Conservation (phyloP, 176 grass and related monocot species). For the Cenchrus americanus region DNA sequence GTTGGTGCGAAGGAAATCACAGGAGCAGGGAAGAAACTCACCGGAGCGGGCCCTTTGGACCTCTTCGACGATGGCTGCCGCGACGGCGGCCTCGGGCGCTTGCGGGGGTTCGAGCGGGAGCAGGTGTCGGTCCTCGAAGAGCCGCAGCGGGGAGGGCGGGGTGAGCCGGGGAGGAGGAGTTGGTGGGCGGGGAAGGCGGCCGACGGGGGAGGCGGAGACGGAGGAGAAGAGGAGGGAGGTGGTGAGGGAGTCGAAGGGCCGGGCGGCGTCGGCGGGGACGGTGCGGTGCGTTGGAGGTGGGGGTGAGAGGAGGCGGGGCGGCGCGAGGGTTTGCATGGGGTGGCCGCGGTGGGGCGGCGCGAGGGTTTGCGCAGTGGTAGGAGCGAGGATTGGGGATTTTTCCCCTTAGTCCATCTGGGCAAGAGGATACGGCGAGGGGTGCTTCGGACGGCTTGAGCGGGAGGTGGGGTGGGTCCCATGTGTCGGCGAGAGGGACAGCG, state of each 20-base stretch:
- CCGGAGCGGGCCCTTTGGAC: conserved; percentile 51
- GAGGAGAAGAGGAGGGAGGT: conserved; percentile 55
- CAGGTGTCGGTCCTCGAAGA: conserved; percentile 65
- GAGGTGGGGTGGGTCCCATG: too few relatives aligned
- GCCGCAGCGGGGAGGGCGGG: conserved; percentile 70
- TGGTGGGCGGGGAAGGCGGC: conserved; percentile 30
- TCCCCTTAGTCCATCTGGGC: too few relatives aligned
- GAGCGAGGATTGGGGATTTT: too few relatives aligned
- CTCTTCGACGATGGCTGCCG: conserved; percentile 40
- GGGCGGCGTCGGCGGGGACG: conserved; percentile 43
- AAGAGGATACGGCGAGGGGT: too few relatives aligned
- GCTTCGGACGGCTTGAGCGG: too few relatives aligned
- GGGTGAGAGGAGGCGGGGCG: too few relatives aligned
- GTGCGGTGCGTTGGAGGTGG: background rate
- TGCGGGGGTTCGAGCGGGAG: conserved; percentile 38
- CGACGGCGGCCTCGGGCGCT: conserved; percentile 27
- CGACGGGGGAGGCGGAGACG: conserved; percentile 51
- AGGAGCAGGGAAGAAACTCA: conserved; percentile 34
- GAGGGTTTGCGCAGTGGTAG: too few relatives aligned
- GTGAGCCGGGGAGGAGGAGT: conserved; percentile 43
- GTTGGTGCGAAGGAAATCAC: background rate
- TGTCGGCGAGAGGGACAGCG: too few relatives aligned
- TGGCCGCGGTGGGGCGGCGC: too few relatives aligned
- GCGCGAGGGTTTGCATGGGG: too few relatives aligned
- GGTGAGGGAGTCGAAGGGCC: conserved; percentile 79